These are phyloP conservation scores for Trichoderma parareesei DNA, from an alignment of 495 filamentous ascomycete species.

Conservation along the genomic window DNA sequence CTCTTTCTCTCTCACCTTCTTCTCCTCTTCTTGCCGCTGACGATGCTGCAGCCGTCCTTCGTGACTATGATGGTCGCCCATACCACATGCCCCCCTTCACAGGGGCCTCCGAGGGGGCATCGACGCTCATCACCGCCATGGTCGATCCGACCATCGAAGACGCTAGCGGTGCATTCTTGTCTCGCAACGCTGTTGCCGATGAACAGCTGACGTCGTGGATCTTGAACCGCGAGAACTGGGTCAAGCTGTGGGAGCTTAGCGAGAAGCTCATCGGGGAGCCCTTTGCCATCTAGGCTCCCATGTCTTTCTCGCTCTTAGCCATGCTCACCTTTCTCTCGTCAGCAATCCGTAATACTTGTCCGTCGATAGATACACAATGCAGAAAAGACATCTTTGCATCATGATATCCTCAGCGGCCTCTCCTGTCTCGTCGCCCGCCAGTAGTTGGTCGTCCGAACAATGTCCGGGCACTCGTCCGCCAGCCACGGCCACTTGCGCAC, in stretches of 20 bases:
- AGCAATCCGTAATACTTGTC: not conserved
- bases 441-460: not conserved
- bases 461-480: not conserved
- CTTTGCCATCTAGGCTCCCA: not conserved
- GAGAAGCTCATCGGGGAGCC: constrained; percentile 9
- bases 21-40: not conserved
- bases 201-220: not conserved
- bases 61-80: not conserved
- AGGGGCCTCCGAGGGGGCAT: not conserved
- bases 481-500: constrained; percentile 4
- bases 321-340: not conserved
- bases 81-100: not conserved
- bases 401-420: not conserved
- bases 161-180: not conserved
- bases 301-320: not conserved
- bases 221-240: not conserved
- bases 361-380: not conserved
- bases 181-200: not conserved
- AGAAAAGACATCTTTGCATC: not conserved
- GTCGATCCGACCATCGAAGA: not conserved
- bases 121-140: constrained; percentile 5
- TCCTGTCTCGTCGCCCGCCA: not conserved
- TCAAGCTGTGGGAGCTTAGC: constrained; percentile 1
- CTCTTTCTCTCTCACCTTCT: not conserved
- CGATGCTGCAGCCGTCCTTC: not conserved